phyloP scores from a whole-genome alignment of 768 basidiomycete species.

The Trametes sanguinea region DNA sequence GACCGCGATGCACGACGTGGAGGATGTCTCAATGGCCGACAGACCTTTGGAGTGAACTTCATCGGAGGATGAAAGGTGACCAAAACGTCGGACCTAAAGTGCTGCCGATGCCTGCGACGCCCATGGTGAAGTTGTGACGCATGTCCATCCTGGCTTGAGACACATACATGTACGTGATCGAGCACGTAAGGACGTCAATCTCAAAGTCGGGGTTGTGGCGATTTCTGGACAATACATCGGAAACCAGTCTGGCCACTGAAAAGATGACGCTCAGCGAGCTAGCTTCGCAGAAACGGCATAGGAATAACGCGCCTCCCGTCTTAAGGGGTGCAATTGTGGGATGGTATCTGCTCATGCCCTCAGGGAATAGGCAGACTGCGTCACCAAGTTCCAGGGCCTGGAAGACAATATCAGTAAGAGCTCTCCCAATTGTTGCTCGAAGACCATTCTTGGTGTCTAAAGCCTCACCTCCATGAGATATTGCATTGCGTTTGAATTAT shows the following conservation, averaged over 20 bases:
- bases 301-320: slow-evolving; percentile 64
- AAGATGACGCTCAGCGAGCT: slow-evolving; percentile 4
- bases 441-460: background rate
- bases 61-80: slow-evolving; percentile 79
- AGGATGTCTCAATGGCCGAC: too few species aligned
- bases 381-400: slow-evolving; percentile 78
- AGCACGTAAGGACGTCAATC: slow-evolving; percentile 73
- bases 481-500: slow-evolving; percentile 72
- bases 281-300: background rate
- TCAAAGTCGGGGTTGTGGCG: slow-evolving; percentile 68
- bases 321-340: slow-evolving; percentile 87
- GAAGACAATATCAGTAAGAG: slow-evolving; percentile 1
- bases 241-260: slow-evolving; percentile 77
- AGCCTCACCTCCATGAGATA: slow-evolving; percentile 62
- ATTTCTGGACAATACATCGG: slow-evolving; percentile 74
- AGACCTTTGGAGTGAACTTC: slow-evolving; percentile 63
- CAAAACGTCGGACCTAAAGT: slow-evolving; percentile 86
- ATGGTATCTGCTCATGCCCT: slow-evolving; percentile 84
- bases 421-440: background rate
- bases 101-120: slow-evolving; percentile 68
- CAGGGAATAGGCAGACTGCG: slow-evolving; percentile 82
- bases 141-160: background rate
- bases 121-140: slow-evolving; percentile 7
- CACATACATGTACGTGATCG: slow-evolving; percentile 76
- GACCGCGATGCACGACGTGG: too few species aligned